Evolutionary conservation across 176 grass and related monocot genomes (phyloP).

Genomic region (Cocos nucifera): DNA sequence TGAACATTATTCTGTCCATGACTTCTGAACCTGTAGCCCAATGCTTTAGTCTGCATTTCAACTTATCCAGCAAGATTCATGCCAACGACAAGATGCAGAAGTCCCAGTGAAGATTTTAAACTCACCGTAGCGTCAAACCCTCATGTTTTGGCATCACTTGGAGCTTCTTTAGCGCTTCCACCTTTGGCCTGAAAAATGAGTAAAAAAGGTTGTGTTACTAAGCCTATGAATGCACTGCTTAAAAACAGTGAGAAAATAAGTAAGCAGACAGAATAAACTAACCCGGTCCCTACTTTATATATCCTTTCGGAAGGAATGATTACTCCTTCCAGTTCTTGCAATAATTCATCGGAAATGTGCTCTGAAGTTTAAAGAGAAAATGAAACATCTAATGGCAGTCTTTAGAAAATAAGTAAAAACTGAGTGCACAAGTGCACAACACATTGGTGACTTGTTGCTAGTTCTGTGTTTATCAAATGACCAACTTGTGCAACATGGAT

Average conservation of each 20-base stretch:
- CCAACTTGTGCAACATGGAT: no score
- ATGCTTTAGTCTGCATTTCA: no score
- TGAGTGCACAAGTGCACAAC: no score
- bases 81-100: neutral
- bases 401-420: no score
- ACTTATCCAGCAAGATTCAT: no score
- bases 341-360: slow-evolving; percentile 80
- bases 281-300: slow-evolving; percentile 87
- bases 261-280: slow-evolving; percentile 16
- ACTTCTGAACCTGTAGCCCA: no score
- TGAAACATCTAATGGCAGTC: no score
- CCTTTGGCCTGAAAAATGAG: slow-evolving; percentile 54
- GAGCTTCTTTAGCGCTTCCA: slow-evolving; percentile 68
- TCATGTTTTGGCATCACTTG: slow-evolving; percentile 62
- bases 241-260: neutral
- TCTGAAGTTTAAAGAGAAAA: slow-evolving; percentile 16
- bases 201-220: slow-evolving; percentile 15
- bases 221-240: neutral
- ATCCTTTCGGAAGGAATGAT: slow-evolving; percentile 67
- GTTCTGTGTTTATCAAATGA: no score
- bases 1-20: no score
- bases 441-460: no score
- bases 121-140: slow-evolving; percentile 66
- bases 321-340: slow-evolving; percentile 70
- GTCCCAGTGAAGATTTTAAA: neutral